A percentile compares a stretch with the other conserved stretches of the same genome.
phyloP scores from a whole-genome alignment of 1,284 basidiomycete species.

The Ganoderma leucocontextum region DNA sequence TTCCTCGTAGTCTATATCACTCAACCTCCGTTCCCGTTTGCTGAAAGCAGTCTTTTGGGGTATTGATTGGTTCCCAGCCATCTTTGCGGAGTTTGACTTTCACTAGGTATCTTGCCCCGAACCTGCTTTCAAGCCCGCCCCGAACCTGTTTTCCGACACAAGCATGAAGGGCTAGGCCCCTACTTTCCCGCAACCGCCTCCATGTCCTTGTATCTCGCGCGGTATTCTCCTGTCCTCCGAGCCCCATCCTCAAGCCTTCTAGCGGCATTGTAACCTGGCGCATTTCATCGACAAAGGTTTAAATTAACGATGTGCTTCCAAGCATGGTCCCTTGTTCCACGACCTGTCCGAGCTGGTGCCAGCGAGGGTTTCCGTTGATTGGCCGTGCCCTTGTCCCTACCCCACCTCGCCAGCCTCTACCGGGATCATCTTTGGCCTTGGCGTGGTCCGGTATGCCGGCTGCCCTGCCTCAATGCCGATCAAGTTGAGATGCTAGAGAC shows the following conservation, averaged over 20 bases:
- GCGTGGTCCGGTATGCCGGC: background rate
- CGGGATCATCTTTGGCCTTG: background rate
- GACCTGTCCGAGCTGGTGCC: background rate
- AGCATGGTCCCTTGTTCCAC: background rate
- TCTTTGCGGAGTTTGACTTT: background rate
- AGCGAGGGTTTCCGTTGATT: background rate
- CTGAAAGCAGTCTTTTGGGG: background rate
- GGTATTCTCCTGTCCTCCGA: background rate
- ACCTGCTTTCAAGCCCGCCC: background rate
- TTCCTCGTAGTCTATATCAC: background rate
- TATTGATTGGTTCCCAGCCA: background rate
- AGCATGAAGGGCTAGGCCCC: background rate
- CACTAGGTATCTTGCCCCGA: background rate
- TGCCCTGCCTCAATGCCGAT: background rate
- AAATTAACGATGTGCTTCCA: background rate
- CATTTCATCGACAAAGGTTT: background rate
- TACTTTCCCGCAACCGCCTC: background rate
- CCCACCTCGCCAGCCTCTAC: background rate
- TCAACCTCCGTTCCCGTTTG: background rate
- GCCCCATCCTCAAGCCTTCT: background rate
- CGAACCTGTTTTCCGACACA: background rate
- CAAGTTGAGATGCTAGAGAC: background rate
- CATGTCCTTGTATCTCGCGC: background rate
- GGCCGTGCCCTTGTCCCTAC: background rate
- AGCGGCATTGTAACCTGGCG: background rate